Evolutionary conservation across 331 rosid genomes (phyloP).

Genomic region (Cydonia oblonga): DNA sequence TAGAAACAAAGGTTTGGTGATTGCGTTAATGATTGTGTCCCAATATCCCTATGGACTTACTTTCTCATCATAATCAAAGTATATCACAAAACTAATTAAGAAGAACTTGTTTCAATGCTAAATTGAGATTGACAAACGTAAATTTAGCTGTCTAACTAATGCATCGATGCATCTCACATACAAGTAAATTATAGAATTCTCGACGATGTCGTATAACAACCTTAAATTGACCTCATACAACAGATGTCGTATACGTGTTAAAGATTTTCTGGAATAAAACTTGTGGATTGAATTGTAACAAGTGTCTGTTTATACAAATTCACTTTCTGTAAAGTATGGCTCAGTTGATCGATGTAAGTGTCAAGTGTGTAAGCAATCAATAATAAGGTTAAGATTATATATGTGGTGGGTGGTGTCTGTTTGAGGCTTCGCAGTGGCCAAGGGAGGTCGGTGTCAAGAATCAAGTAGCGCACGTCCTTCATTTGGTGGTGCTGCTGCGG

Average conservation of each 20-base stretch:
- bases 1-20: not conserved
- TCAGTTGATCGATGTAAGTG: not conserved
- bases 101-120: too few species aligned
- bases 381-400: not conserved
- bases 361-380: not conserved
- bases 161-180: not conserved
- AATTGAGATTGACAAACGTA: not conserved
- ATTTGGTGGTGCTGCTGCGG: not conserved
- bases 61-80: not conserved
- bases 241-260: not conserved
- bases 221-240: not conserved
- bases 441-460: not conserved
- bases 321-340: not conserved
- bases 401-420: not conserved
- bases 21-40: not conserved
- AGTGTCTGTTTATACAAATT: not conserved
- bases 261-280: not conserved
- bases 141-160: not conserved
- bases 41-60: not conserved
- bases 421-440: not conserved
- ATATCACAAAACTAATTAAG: too few species aligned
- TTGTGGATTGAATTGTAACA: not conserved
- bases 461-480: not conserved
- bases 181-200: not conserved
- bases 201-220: too few species aligned